Base-by-base conservation (phyloP, 2,329 filamentous ascomycete genomes). In the Arachnopeziza araneosa region DNA sequence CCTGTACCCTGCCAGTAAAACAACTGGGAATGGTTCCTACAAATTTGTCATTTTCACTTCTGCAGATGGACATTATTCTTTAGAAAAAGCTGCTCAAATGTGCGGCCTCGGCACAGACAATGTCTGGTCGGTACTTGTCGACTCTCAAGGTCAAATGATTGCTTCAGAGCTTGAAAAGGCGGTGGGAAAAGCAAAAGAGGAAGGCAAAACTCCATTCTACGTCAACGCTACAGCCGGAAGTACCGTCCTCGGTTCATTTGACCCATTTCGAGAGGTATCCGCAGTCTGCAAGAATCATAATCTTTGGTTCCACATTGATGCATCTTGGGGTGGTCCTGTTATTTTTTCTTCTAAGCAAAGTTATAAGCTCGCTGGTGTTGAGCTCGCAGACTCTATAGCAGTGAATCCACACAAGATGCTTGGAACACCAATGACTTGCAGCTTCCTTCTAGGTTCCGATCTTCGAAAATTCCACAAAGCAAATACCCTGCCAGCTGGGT, bases 381-480 rank as follows among this genome's bases (percentile, higher is more conserved):
- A 92, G 52, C 80, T 88, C 50, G 95, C 93, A 10, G 83, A 97
- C 74, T 91, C 86, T 17, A 79, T 98, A 49, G 91, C 92, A 1
- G 83, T 96, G 58, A 98, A 96, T 74, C 93, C 95, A 60, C 95
- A 99, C 77, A 98, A 98, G 77, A 98, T 98, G 95, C 83, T 98
- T 71, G 91, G 91, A 60, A 90, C 91, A 2, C 93, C 95, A 0
- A 78, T 96, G 50, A 96, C 93, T 0, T 98, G 93, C 76, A 93
- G 89, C 0, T 97, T 96, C 77, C 82, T 99, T 4, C 81, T 99
- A 14, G 87, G 85, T 0, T 82, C 83, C 1, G 93, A 98, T 72
- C 76, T 96, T 71, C 79, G 81, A 59, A 77, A 88, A 24, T 96
- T 98, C 73, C 89, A 95, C 73, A 78, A 76, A 53, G 92, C 92